phyloP scores from a whole-genome alignment of 192 early-diverging fungal species.

The Chytriomyces sp. region DNA sequence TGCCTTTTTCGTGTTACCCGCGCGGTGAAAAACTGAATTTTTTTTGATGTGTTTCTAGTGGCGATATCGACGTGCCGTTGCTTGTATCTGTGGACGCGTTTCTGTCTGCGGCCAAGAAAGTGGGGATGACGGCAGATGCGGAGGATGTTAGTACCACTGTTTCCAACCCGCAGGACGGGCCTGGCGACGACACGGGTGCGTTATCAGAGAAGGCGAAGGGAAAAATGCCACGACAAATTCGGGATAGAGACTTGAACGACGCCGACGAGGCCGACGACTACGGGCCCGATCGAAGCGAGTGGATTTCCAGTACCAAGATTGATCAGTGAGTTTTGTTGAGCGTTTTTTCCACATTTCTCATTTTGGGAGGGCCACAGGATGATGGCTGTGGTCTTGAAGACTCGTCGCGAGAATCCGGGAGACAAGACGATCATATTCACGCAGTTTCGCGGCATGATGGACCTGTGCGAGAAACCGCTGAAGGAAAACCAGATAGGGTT shows the following conservation, averaged over 20 bases:
- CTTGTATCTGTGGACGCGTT: constrained; percentile 19
- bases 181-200: background rate
- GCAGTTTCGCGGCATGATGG: constrained; percentile 35
- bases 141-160: no score
- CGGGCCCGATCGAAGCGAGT: background rate
- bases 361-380: no score
- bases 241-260: no score
- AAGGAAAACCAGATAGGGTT: constrained; percentile 27
- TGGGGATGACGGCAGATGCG: background rate
- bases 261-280: background rate
- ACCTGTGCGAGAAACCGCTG: constrained; percentile 31
- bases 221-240: background rate
- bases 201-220: constrained; percentile 18
- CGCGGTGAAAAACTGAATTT: background rate
- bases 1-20: background rate
- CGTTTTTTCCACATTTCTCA: constrained; percentile 7
- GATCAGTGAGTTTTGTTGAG: constrained; percentile 16
- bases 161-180: background rate
- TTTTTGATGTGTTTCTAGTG: background rate
- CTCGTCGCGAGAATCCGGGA: constrained; percentile 46
- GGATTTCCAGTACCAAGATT: constrained; percentile 40
- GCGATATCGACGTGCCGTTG: constrained; percentile 9
- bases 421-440: constrained; percentile 41
- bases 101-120: constrained; percentile 21
- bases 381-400: constrained; percentile 49